Evolutionary conservation across 176 grass and related monocot species (phyloP).

Genomic region (Thalia dealbata): DNA sequence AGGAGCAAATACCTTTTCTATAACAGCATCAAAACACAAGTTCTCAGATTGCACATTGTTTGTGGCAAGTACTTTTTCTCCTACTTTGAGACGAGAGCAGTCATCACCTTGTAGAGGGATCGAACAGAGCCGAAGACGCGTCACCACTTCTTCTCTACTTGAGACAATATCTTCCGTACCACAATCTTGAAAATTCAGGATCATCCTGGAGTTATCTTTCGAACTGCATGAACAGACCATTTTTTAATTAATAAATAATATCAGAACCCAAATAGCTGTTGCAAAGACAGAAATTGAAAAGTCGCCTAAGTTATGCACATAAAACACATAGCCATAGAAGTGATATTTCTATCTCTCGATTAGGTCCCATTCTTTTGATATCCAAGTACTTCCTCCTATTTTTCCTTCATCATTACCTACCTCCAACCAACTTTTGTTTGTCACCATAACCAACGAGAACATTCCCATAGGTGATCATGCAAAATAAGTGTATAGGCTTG

Average conservation of each 20-base stretch:
- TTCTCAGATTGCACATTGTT: conserved; percentile 10
- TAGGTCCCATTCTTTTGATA: background rate
- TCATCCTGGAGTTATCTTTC: conserved; percentile 10
- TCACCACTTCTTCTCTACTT: conserved; percentile 21
- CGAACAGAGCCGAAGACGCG: conserved; percentile 29
- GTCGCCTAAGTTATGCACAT: conserved; percentile 1
- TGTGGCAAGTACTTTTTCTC: conserved; percentile 30
- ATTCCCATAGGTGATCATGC: background rate
- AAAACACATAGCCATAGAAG: background rate
- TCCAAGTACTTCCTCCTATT: background rate
- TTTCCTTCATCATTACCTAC: background rate
- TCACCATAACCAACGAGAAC: background rate
- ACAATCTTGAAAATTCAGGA: conserved; percentile 18
- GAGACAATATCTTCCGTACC: conserved; percentile 24
- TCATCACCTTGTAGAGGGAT: conserved; percentile 22
- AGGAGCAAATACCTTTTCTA: conserved; percentile 24
- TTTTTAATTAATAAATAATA: background rate
- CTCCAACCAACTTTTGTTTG: background rate
- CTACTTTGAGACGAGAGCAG: conserved; percentile 28
- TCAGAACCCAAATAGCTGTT: background rate
- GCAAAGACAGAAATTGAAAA: background rate
- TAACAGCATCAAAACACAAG: conserved; percentile 35
- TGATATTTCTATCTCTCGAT: background rate
- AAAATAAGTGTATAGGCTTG: background rate
- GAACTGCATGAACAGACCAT: conserved; percentile 3